These are phyloP conservation scores for Plantago elongata DNA, from an alignment of 257 asterid genomes.

Conservation along the genomic window DNA sequence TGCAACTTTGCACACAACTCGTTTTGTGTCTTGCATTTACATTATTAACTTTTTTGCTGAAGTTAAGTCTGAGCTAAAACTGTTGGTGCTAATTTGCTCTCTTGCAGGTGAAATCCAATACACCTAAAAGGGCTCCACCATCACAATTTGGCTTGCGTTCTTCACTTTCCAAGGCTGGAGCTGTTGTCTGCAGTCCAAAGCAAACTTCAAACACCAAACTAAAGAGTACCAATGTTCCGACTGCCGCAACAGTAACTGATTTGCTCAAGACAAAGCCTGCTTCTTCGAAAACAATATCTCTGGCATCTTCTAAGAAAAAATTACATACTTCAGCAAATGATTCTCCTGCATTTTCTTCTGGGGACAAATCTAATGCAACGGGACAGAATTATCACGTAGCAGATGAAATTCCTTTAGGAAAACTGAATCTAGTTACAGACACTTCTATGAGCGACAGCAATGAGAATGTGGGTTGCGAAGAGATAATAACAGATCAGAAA, in stretches of 20 bases:
- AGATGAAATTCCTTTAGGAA: conserved; percentile 29
- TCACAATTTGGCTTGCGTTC: conserved; percentile 34
- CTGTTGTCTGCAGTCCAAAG: conserved; percentile 38
- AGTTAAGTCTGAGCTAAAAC: not conserved
- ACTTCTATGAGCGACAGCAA: not conserved
- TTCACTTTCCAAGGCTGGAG: conserved; percentile 36
- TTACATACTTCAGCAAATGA: conserved; percentile 23
- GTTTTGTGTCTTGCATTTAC: not conserved
- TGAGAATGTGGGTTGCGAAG: not conserved
- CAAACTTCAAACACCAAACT: conserved; percentile 49
- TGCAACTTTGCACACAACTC: not conserved
- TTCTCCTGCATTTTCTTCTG: conserved; percentile 31
- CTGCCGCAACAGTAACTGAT: conserved; percentile 25
- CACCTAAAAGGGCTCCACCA: conserved; percentile 53
- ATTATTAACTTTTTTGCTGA: conserved; percentile 16
- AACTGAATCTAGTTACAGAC: not conserved
- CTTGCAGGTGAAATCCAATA: conserved; percentile 61
- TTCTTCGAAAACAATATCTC: conserved; percentile 28
- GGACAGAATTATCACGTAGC: conserved; percentile 27
- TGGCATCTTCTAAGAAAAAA: conserved; percentile 26
- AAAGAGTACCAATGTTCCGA: conserved; percentile 44
- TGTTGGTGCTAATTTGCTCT: not conserved
- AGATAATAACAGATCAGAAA: not conserved
- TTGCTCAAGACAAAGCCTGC: conserved; percentile 26
- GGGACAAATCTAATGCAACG: conserved; percentile 23